Conservation (phyloP, 1,139 yeast species). For the Candida buenavistaensis region DNA sequence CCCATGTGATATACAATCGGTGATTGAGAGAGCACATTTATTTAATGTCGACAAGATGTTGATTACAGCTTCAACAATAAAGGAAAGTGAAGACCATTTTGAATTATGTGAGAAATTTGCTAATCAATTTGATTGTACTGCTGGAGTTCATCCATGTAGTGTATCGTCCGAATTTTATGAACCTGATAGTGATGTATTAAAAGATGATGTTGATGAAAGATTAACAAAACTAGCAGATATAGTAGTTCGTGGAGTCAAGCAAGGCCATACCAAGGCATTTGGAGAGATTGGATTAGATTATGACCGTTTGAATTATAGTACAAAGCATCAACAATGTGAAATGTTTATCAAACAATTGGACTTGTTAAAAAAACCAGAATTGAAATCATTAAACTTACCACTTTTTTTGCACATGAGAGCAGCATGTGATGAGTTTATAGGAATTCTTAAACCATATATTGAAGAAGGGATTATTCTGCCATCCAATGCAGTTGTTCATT, state of each 20-base stretch:
- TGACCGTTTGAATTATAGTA: conserved; percentile 78
- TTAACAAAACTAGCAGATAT: conserved; percentile 48
- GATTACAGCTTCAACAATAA: conserved; percentile 78
- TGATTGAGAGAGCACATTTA: conserved; percentile 64
- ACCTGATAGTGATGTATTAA: conserved; percentile 21
- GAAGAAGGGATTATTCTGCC: conserved; percentile 34
- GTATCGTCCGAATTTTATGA: conserved; percentile 59
- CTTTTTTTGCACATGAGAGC: conserved; percentile 87
- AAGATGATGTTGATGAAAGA: conserved; percentile 34
- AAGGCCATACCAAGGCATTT: conserved; percentile 66
- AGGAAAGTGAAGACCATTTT: conserved; percentile 56
- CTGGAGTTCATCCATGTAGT: conserved; percentile 93
- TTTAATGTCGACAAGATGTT: conserved; percentile 70
- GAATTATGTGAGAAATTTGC: conserved; percentile 32
- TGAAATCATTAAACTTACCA: conserved; percentile 58
- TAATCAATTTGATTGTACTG: conserved; percentile 59
- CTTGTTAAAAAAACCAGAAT: conserved; percentile 42
- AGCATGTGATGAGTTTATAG: conserved; percentile 79
- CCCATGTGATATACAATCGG: conserved; percentile 61
- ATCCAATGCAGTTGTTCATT: conserved; percentile 79
- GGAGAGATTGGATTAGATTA: conserved; percentile 96
- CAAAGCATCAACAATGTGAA: conserved; percentile 61
- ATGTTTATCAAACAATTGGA: conserved; percentile 75
- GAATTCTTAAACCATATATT: conserved; percentile 57
- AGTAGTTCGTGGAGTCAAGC: conserved; percentile 46